Base-by-base conservation (phyloP, 139 green algal species). In the Chlorella vulgaris region DNA sequence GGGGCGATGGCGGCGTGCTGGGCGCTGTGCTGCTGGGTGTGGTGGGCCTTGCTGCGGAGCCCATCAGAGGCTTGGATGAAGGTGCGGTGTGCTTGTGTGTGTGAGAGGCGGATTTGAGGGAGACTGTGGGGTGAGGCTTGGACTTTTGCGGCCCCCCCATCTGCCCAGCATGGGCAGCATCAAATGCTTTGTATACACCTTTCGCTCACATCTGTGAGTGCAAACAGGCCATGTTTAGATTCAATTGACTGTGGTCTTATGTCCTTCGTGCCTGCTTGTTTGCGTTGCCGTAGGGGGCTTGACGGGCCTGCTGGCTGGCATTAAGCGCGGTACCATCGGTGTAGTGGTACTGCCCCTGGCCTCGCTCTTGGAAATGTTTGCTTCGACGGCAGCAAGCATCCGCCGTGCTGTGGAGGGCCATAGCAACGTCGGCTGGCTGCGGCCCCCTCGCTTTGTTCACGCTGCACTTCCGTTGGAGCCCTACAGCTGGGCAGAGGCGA, bases 401-500 rank as follows among this genome's bases (percentile, higher is more conserved):
- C 75, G 87, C 40, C 65, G 43, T 7, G 75, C 80, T 1, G 80
- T 91, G 40, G 79, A 76, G 29, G 87, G 89, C 51, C 38, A 51
- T 36, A 66, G 33, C 29, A 79, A 66, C 47, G 53, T 86, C 60
- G 81, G 79, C 39, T 88, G 87, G 70, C 47, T 83, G 19, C 74
- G 87, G 18, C 85, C 85, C n/a, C 83, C 83, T 7, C 68, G 77
- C 47, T 76, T 43, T 35, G 61, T 89, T 2, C 29, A 31, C 7
- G 5, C 69, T 7, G 61, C 58, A 15, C 42, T 63, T 24, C 69
- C 86, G n/a, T 86, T 92, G 47, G 31, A 67, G 2, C 55, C 71
- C 36, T 91, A 92, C 69, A 71, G 74, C 69, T 87, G 78, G 38
- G 31, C 47, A 21, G 74, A 88, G 69, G 87, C 88, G 8, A 84